Evolutionary conservation across 2,329 filamentous ascomycete genomes (phyloP).

Genomic region (Beauveria australis): DNA sequence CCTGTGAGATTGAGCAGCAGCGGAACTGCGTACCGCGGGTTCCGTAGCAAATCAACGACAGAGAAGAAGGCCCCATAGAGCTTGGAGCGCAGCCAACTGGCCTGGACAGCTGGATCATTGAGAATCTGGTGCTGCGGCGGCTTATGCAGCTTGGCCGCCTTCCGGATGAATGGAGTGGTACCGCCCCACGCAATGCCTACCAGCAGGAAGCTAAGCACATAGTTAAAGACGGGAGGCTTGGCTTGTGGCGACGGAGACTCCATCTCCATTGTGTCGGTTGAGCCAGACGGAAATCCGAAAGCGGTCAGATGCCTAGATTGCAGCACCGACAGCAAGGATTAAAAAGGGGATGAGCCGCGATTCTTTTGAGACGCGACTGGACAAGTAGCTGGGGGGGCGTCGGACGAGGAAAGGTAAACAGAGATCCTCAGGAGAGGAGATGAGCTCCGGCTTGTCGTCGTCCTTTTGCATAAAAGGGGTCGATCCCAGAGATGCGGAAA

Average conservation of each 20-base stretch:
- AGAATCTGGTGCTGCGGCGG: constrained; percentile 52
- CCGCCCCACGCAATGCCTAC: constrained; percentile 91
- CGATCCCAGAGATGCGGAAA: background rate
- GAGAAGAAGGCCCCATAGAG: constrained; percentile 61
- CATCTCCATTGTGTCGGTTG: background rate
- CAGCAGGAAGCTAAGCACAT: constrained; percentile 79
- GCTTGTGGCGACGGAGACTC: constrained; percentile 10
- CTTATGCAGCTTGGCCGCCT: constrained; percentile 68
- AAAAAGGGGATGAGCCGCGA: background rate
- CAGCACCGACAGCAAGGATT: background rate
- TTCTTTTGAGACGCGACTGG: background rate
- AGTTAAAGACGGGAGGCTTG: constrained; percentile 60
- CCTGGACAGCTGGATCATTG: constrained; percentile 38
- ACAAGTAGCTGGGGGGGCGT: background rate
- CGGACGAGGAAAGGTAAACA: background rate
- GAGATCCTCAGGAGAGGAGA: background rate
- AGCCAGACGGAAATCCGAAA: background rate
- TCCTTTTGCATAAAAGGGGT: background rate
- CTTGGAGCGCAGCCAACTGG: constrained; percentile 54
- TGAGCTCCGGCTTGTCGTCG: background rate
- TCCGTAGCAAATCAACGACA: constrained; percentile 67
- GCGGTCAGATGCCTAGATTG: background rate
- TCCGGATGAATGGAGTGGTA: constrained; percentile 85
- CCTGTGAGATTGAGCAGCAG: constrained; percentile 83
- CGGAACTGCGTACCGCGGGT: constrained; percentile 78